Evolutionary conservation across 2,329 filamentous ascomycete species (phyloP), one percentile per base, ranked within the genome.

Genomic region (Fusarium vanettenii): DNA sequence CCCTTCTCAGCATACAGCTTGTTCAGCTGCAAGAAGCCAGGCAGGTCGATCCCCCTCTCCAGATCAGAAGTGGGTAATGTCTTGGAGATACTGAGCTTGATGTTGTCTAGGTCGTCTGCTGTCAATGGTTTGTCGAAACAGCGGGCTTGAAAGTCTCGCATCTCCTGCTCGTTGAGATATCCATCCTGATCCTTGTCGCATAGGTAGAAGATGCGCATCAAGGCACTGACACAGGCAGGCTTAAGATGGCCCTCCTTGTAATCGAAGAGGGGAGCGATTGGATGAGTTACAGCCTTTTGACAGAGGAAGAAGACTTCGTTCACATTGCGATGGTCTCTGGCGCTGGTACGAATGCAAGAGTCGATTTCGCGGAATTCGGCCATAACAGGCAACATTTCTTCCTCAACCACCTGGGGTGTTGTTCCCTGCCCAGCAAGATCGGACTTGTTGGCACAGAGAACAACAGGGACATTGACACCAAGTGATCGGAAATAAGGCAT

Each of bases 321-420:
- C 81, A 98, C 94, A 83, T 98, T 98, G 78, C 93, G 92, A 80
- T 98, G 95, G 79, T 98, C 94, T 78, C 94, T 91, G 22, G 96
- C 95, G 83, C 95, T 98, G 10, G 95, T 95, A 66, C 97, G 91
- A 81, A 99, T 98, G 84, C 97, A 99, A 1, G 95, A 98, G 82
- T 99, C 97, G 74, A 99, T 98, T 83, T 98, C 97, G 81, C 98
- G 96, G 85, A 98, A 99, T 85, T 99, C 97, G 71, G 94, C 93
- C 97, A 99, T 98, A 75, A 99, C 92, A 1, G 97, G 97, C 35
- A 98, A 88, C 95, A 99, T 98, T 85, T 99, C 97, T 82, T 98
- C 97, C 79, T 98, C 94, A 55, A 98, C 91, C 10, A 98, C 93
- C 81, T 98, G 94, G 0, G 94, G 89, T 10, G 94, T 95, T 69